Base-by-base conservation (phyloP, 441 rosid species). In the Melastoma candidum region DNA sequence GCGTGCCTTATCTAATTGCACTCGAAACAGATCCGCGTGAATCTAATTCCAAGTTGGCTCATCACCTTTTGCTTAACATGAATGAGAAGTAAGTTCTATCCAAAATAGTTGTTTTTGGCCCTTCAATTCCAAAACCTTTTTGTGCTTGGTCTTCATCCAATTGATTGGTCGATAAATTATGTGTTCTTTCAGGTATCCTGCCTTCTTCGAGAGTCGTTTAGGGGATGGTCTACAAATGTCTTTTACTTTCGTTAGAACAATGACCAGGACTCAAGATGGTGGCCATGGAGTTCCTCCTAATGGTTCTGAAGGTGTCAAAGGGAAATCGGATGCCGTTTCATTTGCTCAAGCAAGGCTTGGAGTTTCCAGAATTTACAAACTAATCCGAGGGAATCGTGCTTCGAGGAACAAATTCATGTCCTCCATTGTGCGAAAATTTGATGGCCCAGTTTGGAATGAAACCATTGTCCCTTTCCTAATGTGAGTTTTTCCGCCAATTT, bases 141-240 rank as follows among this genome's bases (percentile, higher is more conserved):
- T 54, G 49, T 58, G 60, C 57, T 48, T 2, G 10, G 44, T 63
- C 75, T 32, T 6, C 8, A 4, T 32, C 8, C 41, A 17, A 32
- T 32, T 32, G 41, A 32, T 32, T 4, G 41, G 41, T 32, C 8
- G 41, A 32, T 70, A 48, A 67, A 54, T 41, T 51, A 48, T 53
- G 49, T 64, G 54, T 68, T 39, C 43, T 75, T 72, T 53, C 81
- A 95, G 98, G 85, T 85, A 95, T 77, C 98, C 98, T 44, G 84
- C 98, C 0, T 95, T 90, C 68, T 90, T 90, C 32, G 98, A 90
- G 77, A 95, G 95, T 70, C 97, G 97, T 43, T 75, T 95, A 45
- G 98, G 99, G 51, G 99, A 95, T 68, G 98, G 99, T 60, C 90
- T 95, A 61, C 99, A 95, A 68, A 71, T 81, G 83, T 95, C 98